A percentile compares a stretch with the other conserved stretches of the same genome.
phyloP scores from a whole-genome alignment of 2,329 filamentous ascomycete species.

The Fusarium nanum region DNA sequence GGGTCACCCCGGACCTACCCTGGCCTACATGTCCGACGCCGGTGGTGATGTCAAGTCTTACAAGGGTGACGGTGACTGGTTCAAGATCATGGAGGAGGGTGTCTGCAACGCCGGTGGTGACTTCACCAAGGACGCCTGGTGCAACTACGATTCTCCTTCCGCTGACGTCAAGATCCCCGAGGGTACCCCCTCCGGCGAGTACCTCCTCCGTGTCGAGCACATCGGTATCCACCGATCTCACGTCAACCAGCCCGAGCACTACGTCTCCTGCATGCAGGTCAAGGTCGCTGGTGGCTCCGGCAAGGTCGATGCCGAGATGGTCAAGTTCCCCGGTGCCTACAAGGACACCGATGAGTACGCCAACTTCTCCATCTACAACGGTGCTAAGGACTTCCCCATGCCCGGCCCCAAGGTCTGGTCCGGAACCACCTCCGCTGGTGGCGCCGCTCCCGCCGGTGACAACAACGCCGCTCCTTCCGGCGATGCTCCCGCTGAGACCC shows the following conservation, averaged over 20 bases:
- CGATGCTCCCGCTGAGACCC: not conserved
- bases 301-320: slow-evolving; percentile 24
- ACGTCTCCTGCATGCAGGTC: slow-evolving; percentile 26
- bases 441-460: not conserved
- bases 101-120: slow-evolving; percentile 22
- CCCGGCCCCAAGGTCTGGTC: slow-evolving; percentile 22
- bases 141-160: slow-evolving; percentile 20
- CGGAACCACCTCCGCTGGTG: slow-evolving; percentile 1
- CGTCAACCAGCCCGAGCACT: slow-evolving; percentile 30
- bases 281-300: slow-evolving; percentile 18
- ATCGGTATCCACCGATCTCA: slow-evolving; percentile 24
- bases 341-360: slow-evolving; percentile 18
- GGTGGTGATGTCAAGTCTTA: slow-evolving; percentile 21
- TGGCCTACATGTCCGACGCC: slow-evolving; percentile 25
- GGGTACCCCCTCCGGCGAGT: slow-evolving; percentile 19
- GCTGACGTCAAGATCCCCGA: slow-evolving; percentile 23
- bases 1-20: slow-evolving; percentile 24
- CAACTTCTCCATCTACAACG: slow-evolving; percentile 29
- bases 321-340: slow-evolving; percentile 28
- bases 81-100: slow-evolving; percentile 31
- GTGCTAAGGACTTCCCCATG: slow-evolving; percentile 23
- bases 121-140: slow-evolving; percentile 32
- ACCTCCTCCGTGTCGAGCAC: slow-evolving; percentile 30
- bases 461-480: not conserved
- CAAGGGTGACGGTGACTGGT: slow-evolving; percentile 21